These are phyloP conservation scores for Albophoma yamanashiensis DNA, from an alignment of 2,329 filamentous ascomycete genomes.

Conservation along the genomic window DNA sequence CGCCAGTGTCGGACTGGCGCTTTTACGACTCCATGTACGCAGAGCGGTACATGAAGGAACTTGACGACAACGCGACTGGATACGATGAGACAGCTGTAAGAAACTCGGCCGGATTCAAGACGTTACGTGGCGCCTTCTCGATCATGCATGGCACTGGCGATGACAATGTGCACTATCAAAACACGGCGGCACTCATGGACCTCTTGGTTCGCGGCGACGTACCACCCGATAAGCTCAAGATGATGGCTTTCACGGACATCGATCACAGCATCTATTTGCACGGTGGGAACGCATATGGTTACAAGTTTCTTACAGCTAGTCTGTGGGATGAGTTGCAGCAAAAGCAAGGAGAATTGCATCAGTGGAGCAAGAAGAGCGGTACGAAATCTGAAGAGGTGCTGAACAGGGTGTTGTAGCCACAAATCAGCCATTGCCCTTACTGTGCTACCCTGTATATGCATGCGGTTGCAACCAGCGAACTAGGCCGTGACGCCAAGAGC, in stretches of 20 bases:
- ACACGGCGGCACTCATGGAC: slow-evolving; percentile 51
- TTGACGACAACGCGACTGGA: slow-evolving; percentile 42
- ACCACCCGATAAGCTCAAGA: slow-evolving; percentile 49
- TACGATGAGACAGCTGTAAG: slow-evolving; percentile 52
- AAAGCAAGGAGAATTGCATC: slow-evolving; percentile 24
- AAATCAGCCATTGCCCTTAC: too few relatives aligned
- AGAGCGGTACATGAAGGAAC: slow-evolving; percentile 61
- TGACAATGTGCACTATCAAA: slow-evolving; percentile 64
- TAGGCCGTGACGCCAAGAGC: too few relatives aligned
- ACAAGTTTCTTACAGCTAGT: slow-evolving; percentile 50
- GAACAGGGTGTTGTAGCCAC: not conserved
- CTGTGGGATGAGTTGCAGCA: slow-evolving; percentile 52
- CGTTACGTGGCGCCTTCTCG: slow-evolving; percentile 47
- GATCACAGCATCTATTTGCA: slow-evolving; percentile 53
- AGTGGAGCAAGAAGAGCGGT: slow-evolving; percentile 18
- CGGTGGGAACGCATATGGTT: slow-evolving; percentile 43
- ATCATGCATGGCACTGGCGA: slow-evolving; percentile 58
- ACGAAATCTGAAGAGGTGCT: not conserved
- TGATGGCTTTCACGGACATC: slow-evolving; percentile 54
- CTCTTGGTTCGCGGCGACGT: slow-evolving; percentile 48
- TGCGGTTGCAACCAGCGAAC: not conserved
- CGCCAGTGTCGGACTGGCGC: slow-evolving; percentile 57
- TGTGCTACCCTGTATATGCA: not conserved
- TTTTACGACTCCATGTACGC: slow-evolving; percentile 66
- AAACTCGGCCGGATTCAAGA: slow-evolving; percentile 49